These are phyloP conservation scores for Penicillium cataractarum DNA, from an alignment of 495 filamentous ascomycete species.

Conservation along the genomic window DNA sequence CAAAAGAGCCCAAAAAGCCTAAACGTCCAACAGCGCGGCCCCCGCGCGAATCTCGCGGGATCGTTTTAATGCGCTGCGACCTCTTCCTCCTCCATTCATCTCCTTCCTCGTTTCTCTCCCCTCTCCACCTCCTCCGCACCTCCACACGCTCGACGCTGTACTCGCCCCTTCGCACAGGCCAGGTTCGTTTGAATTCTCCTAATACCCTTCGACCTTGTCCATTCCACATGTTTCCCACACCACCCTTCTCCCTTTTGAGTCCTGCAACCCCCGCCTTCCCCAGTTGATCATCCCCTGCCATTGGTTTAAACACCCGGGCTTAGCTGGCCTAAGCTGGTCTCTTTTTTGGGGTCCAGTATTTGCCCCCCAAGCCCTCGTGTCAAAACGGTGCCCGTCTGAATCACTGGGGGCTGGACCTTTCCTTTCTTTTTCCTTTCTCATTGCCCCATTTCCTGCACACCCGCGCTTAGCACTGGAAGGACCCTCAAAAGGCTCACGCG, in stretches of 20 bases:
- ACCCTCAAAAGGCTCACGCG: conserved; percentile 8
- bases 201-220: neutral
- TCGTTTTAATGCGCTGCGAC: conserved; percentile 2
- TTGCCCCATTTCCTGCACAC: conserved; percentile 16
- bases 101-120: neutral
- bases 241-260: conserved; percentile 1
- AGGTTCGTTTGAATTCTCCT: conserved; percentile 23
- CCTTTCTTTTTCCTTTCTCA: conserved; percentile 11
- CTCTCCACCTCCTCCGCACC: neutral
- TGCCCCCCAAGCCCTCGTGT: neutral
- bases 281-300: conserved; percentile 27
- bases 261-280: conserved; percentile 16
- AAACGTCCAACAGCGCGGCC: neutral
- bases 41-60: conserved; percentile 4
- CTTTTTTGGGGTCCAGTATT: neutral
- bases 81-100: neutral
- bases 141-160: neutral
- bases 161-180: conserved; percentile 10
- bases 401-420: conserved; percentile 17
- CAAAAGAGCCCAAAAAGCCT: neutral
- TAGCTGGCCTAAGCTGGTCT: neutral
- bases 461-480: conserved; percentile 31
- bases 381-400: conserved; percentile 11
- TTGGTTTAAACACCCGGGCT: conserved; percentile 19
- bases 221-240: neutral